Conservation (phyloP, 495 filamentous ascomycete species). For the Aspergillus mulundensis region DNA sequence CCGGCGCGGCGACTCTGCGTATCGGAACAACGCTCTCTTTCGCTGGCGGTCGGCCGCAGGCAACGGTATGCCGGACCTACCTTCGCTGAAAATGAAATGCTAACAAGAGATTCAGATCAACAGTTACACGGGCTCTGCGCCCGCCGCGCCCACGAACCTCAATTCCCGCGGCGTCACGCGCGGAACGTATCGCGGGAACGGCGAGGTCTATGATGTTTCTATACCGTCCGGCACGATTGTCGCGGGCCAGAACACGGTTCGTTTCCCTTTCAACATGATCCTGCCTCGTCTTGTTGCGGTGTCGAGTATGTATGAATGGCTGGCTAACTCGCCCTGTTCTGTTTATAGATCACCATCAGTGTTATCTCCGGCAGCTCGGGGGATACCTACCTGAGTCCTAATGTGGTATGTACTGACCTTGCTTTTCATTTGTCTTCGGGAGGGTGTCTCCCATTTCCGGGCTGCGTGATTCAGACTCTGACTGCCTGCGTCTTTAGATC, state of each 20-base stretch:
- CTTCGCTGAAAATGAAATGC: no score
- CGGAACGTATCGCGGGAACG: slow-evolving; percentile 58
- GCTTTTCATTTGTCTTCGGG: no score
- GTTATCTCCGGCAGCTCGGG: slow-evolving; percentile 57
- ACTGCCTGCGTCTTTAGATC: slow-evolving; percentile 31
- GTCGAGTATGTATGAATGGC: background rate
- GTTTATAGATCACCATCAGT: slow-evolving; percentile 48
- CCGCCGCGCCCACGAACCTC: slow-evolving; percentile 57
- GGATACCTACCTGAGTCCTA: slow-evolving; percentile 51
- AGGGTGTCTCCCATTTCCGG: no score
- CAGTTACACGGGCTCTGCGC: slow-evolving; percentile 40
- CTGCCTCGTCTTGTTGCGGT: background rate
- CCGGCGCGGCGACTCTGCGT: slow-evolving; percentile 52
- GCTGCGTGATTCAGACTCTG: no score
- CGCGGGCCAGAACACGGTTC: slow-evolving; percentile 52
- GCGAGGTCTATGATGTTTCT: slow-evolving; percentile 56
- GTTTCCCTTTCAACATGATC: background rate
- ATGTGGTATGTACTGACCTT: slow-evolving; percentile 59
- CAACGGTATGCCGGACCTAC: slow-evolving; percentile 12
- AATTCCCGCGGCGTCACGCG: slow-evolving; percentile 61
- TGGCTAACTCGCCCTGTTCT: background rate
- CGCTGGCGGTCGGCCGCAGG: slow-evolving; percentile 41
- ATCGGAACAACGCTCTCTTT: slow-evolving; percentile 64
- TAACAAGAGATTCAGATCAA: slow-evolving; percentile 45
- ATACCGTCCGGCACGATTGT: slow-evolving; percentile 55